Conservation (phyloP, 1,139 yeast species). For the Debaryomycetaceae sp. region DNA sequence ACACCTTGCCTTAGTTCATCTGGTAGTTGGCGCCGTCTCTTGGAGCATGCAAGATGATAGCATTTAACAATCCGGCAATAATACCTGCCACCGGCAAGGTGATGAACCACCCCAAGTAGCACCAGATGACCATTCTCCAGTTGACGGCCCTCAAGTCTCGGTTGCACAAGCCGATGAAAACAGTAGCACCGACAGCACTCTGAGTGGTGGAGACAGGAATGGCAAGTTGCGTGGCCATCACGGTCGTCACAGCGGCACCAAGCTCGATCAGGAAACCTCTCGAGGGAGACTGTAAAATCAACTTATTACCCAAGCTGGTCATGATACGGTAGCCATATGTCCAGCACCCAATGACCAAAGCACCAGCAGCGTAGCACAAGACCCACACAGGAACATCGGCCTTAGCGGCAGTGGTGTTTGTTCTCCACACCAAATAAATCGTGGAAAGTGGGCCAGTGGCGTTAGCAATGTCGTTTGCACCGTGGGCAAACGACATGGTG, state of each 20-base stretch:
- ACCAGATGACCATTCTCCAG: constrained; percentile 76
- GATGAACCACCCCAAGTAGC: constrained; percentile 68
- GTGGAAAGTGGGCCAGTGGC: constrained; percentile 77
- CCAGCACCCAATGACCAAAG: constrained; percentile 69
- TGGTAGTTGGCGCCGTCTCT: constrained; percentile 37
- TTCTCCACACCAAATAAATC: constrained; percentile 57
- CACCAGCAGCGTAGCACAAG: constrained; percentile 62
- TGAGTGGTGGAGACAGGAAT: constrained; percentile 79
- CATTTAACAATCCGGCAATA: constrained; percentile 64
- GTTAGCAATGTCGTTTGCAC: constrained; percentile 76
- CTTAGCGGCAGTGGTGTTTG: constrained; percentile 44
- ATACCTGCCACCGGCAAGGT: constrained; percentile 75
- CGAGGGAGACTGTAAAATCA: constrained; percentile 74
- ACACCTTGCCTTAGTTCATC: no score
- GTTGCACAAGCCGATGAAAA: constrained; percentile 72
- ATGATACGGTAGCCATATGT: constrained; percentile 70
- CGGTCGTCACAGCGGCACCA: constrained; percentile 75
- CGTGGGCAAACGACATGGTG: constrained; percentile 80
- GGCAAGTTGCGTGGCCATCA: constrained; percentile 68
- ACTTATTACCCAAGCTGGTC: constrained; percentile 68
- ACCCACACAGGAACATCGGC: constrained; percentile 71
- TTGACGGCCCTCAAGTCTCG: constrained; percentile 59
- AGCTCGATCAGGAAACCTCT: constrained; percentile 78
- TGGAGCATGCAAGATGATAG: constrained; percentile 66
- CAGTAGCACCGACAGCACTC: constrained; percentile 78